phyloP scores from a whole-genome alignment of 2,329 filamentous ascomycete species.

The Fusarium veterinarium region DNA sequence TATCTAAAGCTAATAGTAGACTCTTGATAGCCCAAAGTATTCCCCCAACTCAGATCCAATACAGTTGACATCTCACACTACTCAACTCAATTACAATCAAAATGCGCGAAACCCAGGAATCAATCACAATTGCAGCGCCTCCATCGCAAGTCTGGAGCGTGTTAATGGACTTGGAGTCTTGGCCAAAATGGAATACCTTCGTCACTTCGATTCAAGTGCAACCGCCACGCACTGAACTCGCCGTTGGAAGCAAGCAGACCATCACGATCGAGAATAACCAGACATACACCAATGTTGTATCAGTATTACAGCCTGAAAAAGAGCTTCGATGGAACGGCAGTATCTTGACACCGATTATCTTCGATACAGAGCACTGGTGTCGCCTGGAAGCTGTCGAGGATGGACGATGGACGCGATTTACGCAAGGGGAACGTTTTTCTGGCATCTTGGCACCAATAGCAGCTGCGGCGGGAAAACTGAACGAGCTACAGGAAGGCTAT shows the following conservation, averaged over 20 bases:
- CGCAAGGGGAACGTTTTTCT: slow-evolving; percentile 3
- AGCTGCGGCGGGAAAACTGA: background rate
- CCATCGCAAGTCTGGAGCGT: background rate
- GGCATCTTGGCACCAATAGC: background rate
- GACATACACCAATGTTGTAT: background rate
- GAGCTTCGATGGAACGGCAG: slow-evolving; percentile 11
- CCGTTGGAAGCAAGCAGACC: slow-evolving; percentile 7
- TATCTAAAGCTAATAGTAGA: too few relatives aligned
- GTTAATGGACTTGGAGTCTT: background rate
- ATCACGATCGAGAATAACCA: background rate
- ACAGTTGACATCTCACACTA: rapidly evolving
- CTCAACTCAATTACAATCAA: too few relatives aligned
- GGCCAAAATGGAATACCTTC: slow-evolving; percentile 16
- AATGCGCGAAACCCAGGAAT: slow-evolving; percentile 14
- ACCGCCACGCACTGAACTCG: background rate
- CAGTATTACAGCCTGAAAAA: background rate
- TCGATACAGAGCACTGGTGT: slow-evolving; percentile 18
- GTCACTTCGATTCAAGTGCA: slow-evolving; percentile 7
- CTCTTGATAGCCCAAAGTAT: background rate
- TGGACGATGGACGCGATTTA: background rate
- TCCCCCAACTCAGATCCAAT: background rate
- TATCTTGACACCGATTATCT: background rate
- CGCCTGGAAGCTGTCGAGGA: background rate
- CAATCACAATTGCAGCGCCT: background rate
- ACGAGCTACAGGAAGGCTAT: background rate